A percentile compares a stretch with the other conserved stretches of the same genome.
These are phyloP conservation scores for Epichloe gansuensis DNA, from an alignment of 2,329 filamentous ascomycete genomes.

Conservation along the genomic window DNA sequence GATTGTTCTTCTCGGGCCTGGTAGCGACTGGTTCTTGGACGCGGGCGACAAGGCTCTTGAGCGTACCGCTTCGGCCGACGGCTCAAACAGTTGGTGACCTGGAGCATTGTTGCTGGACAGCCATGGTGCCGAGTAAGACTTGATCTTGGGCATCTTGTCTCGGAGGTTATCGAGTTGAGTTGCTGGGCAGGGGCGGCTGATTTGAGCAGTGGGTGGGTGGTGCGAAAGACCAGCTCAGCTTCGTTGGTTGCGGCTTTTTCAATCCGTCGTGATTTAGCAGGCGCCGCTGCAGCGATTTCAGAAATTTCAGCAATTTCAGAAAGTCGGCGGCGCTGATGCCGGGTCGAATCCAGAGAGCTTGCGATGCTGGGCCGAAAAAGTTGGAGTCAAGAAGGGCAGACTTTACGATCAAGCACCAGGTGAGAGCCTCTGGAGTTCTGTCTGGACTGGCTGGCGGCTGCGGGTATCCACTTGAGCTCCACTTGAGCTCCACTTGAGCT, in stretches of 20 bases:
- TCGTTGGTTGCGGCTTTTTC: too few species aligned
- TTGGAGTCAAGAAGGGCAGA: background rate
- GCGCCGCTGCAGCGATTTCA: background rate
- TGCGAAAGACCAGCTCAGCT: too few species aligned
- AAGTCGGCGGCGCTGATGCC: background rate
- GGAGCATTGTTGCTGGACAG: slow-evolving; percentile 59
- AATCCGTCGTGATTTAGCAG: background rate
- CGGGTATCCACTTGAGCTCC: background rate
- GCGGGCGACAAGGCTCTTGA: slow-evolving; percentile 27
- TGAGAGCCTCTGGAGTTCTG: too few species aligned
- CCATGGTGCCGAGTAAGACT: slow-evolving; percentile 78
- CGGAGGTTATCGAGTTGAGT: background rate
- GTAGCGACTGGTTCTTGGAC: slow-evolving; percentile 29
- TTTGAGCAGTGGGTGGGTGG: background rate
- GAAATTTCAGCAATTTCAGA: background rate
- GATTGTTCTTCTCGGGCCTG: slow-evolving; percentile 52
- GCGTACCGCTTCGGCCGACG: slow-evolving; percentile 25
- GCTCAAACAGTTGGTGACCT: slow-evolving; percentile 66
- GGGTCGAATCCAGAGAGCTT: background rate
- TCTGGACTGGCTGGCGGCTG: background rate
- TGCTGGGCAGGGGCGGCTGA: too few species aligned
- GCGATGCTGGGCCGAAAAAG: background rate
- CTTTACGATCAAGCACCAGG: too few species aligned
- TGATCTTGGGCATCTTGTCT: slow-evolving; percentile 69
- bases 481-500: too few species aligned